Evolutionary conservation across 805 yeast species (phyloP).

Genomic region (Cyberlindnera nakhonratchasimensis): DNA sequence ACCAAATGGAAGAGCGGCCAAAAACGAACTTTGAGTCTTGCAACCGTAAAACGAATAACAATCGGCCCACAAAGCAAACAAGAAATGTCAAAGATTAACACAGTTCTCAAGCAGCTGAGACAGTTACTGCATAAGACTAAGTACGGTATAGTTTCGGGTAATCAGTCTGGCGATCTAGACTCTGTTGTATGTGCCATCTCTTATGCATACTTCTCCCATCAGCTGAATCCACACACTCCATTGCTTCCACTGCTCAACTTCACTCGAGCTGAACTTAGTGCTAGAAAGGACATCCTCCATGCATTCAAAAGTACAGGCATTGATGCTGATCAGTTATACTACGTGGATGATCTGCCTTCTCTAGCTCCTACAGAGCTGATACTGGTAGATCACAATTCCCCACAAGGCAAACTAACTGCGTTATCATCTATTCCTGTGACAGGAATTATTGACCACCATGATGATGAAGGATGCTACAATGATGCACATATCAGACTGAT

Average conservation of each 20-base stretch:
- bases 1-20: too few species aligned
- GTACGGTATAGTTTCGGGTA: conserved; percentile 61
- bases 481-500: conserved; percentile 63
- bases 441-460: conserved; percentile 86
- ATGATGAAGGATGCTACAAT: conserved; percentile 52
- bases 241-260: conserved; percentile 68
- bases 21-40: too few species aligned
- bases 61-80: background rate
- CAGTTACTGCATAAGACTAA: background rate
- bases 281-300: conserved; percentile 68
- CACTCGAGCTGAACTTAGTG: conserved; percentile 55
- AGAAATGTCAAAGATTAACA: conserved; percentile 12
- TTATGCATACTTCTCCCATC: conserved; percentile 56
- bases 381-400: conserved; percentile 80
- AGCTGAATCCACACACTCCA: conserved; percentile 26
- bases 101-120: conserved; percentile 13
- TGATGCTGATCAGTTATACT: conserved; percentile 48
- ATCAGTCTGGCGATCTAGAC: conserved; percentile 86
- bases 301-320: conserved; percentile 49
- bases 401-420: conserved; percentile 45
- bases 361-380: conserved; percentile 29
- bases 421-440: conserved; percentile 35
- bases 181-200: conserved; percentile 76
- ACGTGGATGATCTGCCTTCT: conserved; percentile 59
- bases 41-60: background rate